A percentile compares a stretch with the other conserved stretches of the same genome.
Evolutionary conservation across 2,329 filamentous ascomycete species (phyloP).

Genomic region (Hortaea werneckii): DNA sequence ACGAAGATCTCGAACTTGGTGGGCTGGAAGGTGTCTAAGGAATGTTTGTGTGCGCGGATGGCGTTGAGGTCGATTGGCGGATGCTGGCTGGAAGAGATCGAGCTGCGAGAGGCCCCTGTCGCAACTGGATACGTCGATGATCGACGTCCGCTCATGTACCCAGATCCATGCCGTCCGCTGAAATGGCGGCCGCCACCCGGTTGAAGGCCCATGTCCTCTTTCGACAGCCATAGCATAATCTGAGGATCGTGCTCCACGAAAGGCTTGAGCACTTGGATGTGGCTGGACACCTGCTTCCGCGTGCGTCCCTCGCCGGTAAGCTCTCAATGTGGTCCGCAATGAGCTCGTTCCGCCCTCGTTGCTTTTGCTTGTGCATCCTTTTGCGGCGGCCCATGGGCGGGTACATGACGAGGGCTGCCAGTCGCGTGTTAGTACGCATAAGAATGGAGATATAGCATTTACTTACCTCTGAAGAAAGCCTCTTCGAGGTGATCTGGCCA

Average conservation of each 20-base stretch:
- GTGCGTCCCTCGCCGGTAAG: constrained; percentile 43
- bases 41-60: constrained; percentile 11
- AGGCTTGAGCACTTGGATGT: constrained; percentile 52
- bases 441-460: not conserved
- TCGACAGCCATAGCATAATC: constrained; percentile 35
- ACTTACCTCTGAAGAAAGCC: constrained; percentile 38
- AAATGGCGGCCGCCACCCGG: constrained; percentile 5
- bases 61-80: constrained; percentile 1
- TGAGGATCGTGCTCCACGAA: constrained; percentile 43
- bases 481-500: constrained; percentile 40
- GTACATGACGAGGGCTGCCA: constrained; percentile 39
- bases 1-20: constrained; percentile 33
- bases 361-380: constrained; percentile 35
- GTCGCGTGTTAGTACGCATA: not conserved
- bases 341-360: constrained; percentile 51
- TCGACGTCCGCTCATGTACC: constrained; percentile 9
- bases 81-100: constrained; percentile 1
- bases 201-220: constrained; percentile 21
- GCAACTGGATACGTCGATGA: constrained; percentile 12
- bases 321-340: constrained; percentile 49
- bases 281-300: constrained; percentile 54
- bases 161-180: constrained; percentile 2
- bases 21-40: constrained; percentile 19
- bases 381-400: constrained; percentile 51
- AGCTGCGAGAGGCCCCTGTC: constrained; percentile 2